Conservation (phyloP, 805 yeast species). For the Osmozyma mogii region DNA sequence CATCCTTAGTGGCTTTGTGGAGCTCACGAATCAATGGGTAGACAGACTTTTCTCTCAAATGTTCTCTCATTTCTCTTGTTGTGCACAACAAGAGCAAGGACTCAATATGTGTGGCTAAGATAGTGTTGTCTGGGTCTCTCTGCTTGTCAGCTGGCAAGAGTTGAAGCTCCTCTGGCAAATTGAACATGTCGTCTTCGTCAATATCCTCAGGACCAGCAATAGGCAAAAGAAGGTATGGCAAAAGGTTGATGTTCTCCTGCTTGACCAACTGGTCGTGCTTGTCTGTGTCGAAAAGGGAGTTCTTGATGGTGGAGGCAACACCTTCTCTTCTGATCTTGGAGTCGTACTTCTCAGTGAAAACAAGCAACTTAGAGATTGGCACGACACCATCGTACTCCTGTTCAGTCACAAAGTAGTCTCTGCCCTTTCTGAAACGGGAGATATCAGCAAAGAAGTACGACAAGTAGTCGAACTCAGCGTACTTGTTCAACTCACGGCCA, state of each 20-base stretch:
- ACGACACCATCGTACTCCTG: conserved; percentile 70
- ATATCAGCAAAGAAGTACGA: conserved; percentile 86
- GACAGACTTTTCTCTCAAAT: conserved; percentile 70
- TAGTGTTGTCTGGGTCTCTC: conserved; percentile 64
- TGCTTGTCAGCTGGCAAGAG: conserved; percentile 65
- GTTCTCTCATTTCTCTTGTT: conserved; percentile 64
- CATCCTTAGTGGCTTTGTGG: conserved; percentile 48
- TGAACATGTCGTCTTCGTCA: conserved; percentile 76
- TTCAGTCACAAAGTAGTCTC: conserved; percentile 65
- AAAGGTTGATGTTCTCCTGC: conserved; percentile 58
- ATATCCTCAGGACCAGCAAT: conserved; percentile 71
- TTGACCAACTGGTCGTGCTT: conserved; percentile 53
- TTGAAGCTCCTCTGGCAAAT: conserved; percentile 84
- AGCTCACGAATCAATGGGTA: conserved; percentile 83
- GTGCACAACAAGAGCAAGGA: conserved; percentile 73
- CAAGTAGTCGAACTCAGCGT: conserved; percentile 73
- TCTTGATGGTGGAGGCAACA: conserved; percentile 87
- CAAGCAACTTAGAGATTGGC: conserved; percentile 74
- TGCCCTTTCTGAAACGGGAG: conserved; percentile 67
- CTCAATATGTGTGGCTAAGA: conserved; percentile 70
- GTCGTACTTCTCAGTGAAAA: conserved; percentile 75
- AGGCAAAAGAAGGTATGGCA: conserved; percentile 79
- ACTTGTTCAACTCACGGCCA: conserved; percentile 61
- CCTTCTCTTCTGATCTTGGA: conserved; percentile 81
- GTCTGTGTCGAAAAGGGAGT: conserved; percentile 73